Conservation (phyloP, 441 rosid species). For the Cnidoscolus chayamansa region DNA sequence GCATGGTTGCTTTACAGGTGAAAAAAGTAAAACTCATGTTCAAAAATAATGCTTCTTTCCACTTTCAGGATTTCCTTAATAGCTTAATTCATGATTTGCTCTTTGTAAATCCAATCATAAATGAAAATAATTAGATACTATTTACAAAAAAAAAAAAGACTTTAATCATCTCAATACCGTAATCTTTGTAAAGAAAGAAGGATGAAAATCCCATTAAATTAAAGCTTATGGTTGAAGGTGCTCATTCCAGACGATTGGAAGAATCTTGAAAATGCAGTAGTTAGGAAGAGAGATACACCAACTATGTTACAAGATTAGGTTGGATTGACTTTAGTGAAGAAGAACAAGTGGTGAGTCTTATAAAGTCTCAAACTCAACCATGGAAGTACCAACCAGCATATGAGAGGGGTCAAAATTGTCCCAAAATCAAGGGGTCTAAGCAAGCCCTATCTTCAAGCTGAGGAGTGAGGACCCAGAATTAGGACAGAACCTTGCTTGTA, state of each 20-base stretch:
- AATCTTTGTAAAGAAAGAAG: too few relatives aligned
- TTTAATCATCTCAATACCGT: too few relatives aligned
- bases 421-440: conserved; percentile 7
- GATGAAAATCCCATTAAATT: too few relatives aligned
- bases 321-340: background rate
- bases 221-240: too few relatives aligned
- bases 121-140: too few relatives aligned
- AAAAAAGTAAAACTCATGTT: conserved; percentile 13
- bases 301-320: too few relatives aligned
- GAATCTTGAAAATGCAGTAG: too few relatives aligned
- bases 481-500: background rate
- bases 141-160: too few relatives aligned
- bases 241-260: too few relatives aligned
- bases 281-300: too few relatives aligned
- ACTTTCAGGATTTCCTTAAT: background rate
- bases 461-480: background rate
- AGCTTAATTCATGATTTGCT: too few relatives aligned
- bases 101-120: too few relatives aligned
- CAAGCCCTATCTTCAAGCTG: background rate
- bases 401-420: background rate
- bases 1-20: background rate
- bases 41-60: background rate
- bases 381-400: background rate
- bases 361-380: background rate
- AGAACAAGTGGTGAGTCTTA: background rate